Evolutionary conservation across 148 eudicot species (phyloP), one percentile per base, ranked within the genome.

Genomic region (Nepenthes mirabilis): DNA sequence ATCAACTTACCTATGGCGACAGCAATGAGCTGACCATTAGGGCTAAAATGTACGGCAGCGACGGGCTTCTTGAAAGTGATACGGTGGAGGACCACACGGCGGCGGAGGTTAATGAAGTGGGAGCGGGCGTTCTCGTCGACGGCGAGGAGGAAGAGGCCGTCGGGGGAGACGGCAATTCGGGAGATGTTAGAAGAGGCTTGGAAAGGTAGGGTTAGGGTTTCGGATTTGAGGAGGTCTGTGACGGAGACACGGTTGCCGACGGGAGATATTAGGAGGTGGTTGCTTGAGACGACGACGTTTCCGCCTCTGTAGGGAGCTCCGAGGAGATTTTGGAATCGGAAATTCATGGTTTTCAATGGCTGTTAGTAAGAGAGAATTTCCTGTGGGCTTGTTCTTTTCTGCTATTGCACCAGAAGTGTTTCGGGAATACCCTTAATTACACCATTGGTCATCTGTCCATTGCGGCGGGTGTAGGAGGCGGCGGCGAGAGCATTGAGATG

Each of bases 231-330:
- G 52, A 93, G 80, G 82, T 93, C 85, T 7, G 96, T 88, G 74
- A 88, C 73, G 37, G 98, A 80, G 65, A 93, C 67, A 0, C 98
- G 91, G 73, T 88, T 93, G 1, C 95, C 96, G 55, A 88, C 70
- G 6, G 98, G 82, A 1, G 98, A 80, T 57, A 93, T 68, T 48
- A 91, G 60, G 3, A 73, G 78, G 34, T 66, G 75, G 72, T 93
- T 88, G 83, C 77, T 65, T 10, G 80, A 57, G 23, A 86, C 68
- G 66, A 75, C 75, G 69, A 67, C 87, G 70, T 93, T 93, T 35
- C 98, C 98, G 52, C 98, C 98, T 14, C 95, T 68, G 78, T 93
- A 93, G 0, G 98, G 91, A 2, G 96, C 96, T 59, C 98, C 98
- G 23, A 93, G 82, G 40, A 88, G 95, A 64, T 86, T 88, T 14